Base-by-base conservation (phyloP, 495 filamentous ascomycete species). In the Podospora sp. region DNA sequence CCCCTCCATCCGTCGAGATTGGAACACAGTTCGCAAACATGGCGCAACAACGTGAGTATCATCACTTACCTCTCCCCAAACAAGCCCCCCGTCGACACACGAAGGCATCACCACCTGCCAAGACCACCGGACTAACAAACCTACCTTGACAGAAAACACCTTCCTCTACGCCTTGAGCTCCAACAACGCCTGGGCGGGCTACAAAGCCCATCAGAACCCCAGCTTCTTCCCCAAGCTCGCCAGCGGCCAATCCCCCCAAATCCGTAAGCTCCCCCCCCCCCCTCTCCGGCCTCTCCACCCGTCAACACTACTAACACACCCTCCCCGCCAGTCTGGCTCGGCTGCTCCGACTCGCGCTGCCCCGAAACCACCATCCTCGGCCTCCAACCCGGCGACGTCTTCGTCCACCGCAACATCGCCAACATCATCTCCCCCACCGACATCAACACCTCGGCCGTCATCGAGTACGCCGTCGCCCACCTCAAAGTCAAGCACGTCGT, bases 391-490 rank as follows among this genome's bases (percentile, higher is more conserved):
- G 93, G 93, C 69, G 92, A 97, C 71, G 89, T 96, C 69, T 97
- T 97, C 77, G 90, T 92, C 62, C 93, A 96, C 84, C 91, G 93
- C 76, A 97, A 97, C 83, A 95, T 97, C 78, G 93, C 92, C 76
- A 97, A 97, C 81, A 85, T 95, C 77, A 77, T 97, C 60, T 87
- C 89, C 65, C 82, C 90, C 14, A 87, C 86, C 72, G 93, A 97
- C 77, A 85, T 96, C 72, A 91, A 85, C 80, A 87, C 89, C 46
- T 79, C 85, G 18, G 85, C 87, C 63, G 93, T 95, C n/a, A 88
- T 97, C 80, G 89, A 93, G 72, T 97, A 90, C 75, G 90, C 92
- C 65, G 91, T 96, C 51, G 78, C 71, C 29, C 80, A 89, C 72
- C 83, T 97, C 35, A 88, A 88, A 58, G 92, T 97, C 69, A 84